Evolutionary conservation across 192 early-diverging fungal genomes (phyloP), one percentile per base, ranked within the genome.

Genomic region (Backusella macrospora): DNA sequence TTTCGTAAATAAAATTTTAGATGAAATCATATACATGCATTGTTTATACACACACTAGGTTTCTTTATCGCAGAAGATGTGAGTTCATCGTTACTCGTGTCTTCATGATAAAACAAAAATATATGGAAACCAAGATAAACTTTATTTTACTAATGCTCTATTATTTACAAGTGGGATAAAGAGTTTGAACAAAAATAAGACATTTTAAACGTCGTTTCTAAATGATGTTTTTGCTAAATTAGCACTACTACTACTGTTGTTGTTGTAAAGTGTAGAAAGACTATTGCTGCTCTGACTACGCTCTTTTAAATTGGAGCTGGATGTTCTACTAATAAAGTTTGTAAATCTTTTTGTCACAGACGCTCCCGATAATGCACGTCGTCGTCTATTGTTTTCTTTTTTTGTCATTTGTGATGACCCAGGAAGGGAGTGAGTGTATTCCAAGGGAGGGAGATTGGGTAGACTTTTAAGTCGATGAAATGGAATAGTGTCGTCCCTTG

Each of bases 281-380:
- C 26, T 26, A 23, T 26, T 59, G n/a, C n/a, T 40, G 18, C 65
- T 66, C 21, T 23, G 18, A 21, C 38, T 39, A 40, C 38, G 8
- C 15, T 43, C 65, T 43, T 40, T 66, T 12, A 21, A 40, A 42
- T 18, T 21, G 40, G 40, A 42, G 1, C 65, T 40, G 5, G n/a
- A 23, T 43, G 38, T 42, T 43, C 38, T 66, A 18, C 39, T 38
- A 21, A 66, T 66, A 66, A 66, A 62, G 16, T 71, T 71, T 21
- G 70, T 62, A 26, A 71, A 71, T 42, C 52, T 39, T 26, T 59
- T 48, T 59, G 70, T 71, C 9, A 71, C 49, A 6, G 71, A 72
- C 9, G 55, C 40, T 4, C 37, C 63, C 14, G 71, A 72, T 4
- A 42, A 64, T 10, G 71, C 52, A 65, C 71, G 71, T 6, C 62